These are phyloP conservation scores for Saposhnikovia divaricata DNA, from an alignment of 129 eudicot species.

Conservation along the genomic window DNA sequence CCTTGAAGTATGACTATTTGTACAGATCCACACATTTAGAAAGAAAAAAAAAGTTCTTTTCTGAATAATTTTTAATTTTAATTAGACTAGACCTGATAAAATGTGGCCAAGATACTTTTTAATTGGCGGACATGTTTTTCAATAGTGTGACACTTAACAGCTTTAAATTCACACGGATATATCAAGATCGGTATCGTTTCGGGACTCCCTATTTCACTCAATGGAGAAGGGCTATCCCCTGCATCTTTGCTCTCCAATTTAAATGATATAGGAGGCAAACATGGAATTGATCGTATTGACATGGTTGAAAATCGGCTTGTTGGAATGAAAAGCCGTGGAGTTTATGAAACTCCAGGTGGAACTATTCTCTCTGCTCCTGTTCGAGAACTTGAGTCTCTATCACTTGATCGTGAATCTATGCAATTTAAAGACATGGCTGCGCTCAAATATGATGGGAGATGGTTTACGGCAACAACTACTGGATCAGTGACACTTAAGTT, in stretches of 20 bases:
- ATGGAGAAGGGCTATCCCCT: constrained; percentile 82
- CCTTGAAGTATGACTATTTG: constrained; percentile 37
- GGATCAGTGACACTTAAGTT: constrained; percentile 84
- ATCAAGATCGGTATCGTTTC: constrained; percentile 73
- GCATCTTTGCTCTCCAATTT: constrained; percentile 70
- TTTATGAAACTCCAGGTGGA: constrained; percentile 97
- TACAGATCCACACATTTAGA: too few relatives aligned
- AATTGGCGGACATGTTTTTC: neutral
- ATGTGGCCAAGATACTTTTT: neutral
- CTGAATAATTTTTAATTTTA: neutral
- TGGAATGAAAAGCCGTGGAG: constrained; percentile 89
- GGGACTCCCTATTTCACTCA: constrained; percentile 76
- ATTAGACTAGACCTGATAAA: too few relatives aligned
- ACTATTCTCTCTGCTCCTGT: constrained; percentile 76
- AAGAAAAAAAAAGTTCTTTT: too few relatives aligned
- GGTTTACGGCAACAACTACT: constrained; percentile 78
- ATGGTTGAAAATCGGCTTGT: constrained; percentile 91
- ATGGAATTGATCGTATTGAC: constrained; percentile 89
- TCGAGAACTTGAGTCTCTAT: constrained; percentile 87
- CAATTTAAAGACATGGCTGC: constrained; percentile 80
- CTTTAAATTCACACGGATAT: constrained; percentile 37
- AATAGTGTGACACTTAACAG: neutral
- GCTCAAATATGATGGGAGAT: constrained; percentile 84
- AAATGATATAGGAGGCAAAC: constrained; percentile 72
- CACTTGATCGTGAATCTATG: constrained; percentile 86